A percentile compares a stretch with the other conserved stretches of the same genome.
These are phyloP conservation scores for Xylaria telfairii DNA, from an alignment of 495 filamentous ascomycete genomes.

Conservation along the genomic window DNA sequence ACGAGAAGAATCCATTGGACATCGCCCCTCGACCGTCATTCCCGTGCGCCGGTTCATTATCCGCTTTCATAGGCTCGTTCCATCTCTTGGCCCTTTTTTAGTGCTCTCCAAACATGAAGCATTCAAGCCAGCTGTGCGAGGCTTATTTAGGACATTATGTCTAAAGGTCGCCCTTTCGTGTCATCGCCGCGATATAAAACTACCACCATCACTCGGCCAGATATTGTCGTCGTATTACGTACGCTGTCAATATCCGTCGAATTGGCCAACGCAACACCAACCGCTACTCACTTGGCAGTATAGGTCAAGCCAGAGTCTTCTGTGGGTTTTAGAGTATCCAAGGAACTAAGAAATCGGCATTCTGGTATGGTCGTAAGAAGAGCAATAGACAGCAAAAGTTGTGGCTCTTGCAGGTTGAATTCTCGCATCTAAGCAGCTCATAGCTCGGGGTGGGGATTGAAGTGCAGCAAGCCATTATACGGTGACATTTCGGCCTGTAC, in stretches of 20 bases:
- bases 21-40: constrained; percentile 18
- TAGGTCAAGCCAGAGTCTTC: not conserved
- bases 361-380: not conserved
- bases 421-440: constrained; percentile 2
- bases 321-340: not conserved
- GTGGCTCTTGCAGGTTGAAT: constrained; percentile 6
- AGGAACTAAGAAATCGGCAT: not conserved
- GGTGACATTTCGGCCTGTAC: constrained; percentile 23
- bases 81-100: not conserved
- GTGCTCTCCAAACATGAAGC: constrained; percentile 14
- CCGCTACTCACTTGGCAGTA: constrained; percentile 11
- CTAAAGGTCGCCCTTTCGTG: not conserved
- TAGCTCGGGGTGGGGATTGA: not conserved
- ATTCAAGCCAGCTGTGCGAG: constrained; percentile 6
- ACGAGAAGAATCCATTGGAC: constrained; percentile 35
- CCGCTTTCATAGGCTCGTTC: constrained; percentile 21
- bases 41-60: constrained; percentile 24
- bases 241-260: constrained; percentile 13
- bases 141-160: not conserved
- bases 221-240: not conserved
- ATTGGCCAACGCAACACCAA: constrained; percentile 3
- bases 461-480: not conserved
- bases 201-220: not conserved
- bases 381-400: not conserved
- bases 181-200: not conserved